These are phyloP conservation scores for Abortiporus biennis DNA, from an alignment of 1,284 basidiomycete genomes.

Conservation along the genomic window DNA sequence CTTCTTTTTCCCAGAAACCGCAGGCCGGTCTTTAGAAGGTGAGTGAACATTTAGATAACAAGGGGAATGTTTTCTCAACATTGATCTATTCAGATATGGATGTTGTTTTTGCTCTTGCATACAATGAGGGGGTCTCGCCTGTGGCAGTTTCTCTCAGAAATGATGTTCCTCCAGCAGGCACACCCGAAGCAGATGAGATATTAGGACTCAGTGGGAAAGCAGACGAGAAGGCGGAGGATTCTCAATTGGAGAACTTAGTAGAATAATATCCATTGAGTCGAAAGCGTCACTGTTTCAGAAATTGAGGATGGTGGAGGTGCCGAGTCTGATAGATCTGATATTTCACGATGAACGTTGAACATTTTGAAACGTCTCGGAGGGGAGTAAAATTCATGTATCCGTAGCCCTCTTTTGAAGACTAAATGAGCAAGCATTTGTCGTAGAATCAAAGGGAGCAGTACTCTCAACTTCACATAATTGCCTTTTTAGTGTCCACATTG, in stretches of 20 bases:
- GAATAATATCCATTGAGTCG: not conserved
- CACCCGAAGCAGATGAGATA: slow-evolving; percentile 48
- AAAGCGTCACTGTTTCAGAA: no score
- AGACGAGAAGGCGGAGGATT: not conserved
- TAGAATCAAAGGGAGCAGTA: no score
- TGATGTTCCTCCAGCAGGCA: slow-evolving; percentile 47
- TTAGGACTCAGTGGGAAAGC: slow-evolving; percentile 27
- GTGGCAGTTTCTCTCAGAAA: slow-evolving; percentile 50
- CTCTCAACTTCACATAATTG: no score
- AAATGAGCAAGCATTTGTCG: no score
- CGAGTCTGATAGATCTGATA: no score
- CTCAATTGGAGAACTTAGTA: not conserved
- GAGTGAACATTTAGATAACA: slow-evolving; percentile 4
- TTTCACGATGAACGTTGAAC: no score
- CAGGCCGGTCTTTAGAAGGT: slow-evolving; percentile 58
- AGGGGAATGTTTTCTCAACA: not conserved
- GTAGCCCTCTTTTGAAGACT: no score
- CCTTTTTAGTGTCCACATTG: no score
- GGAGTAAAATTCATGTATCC: no score
- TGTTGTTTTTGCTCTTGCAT: slow-evolving; percentile 53
- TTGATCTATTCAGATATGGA: slow-evolving; percentile 48
- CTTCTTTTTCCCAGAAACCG: slow-evolving; percentile 65
- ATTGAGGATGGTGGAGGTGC: no score
- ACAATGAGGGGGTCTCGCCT: slow-evolving; percentile 51
- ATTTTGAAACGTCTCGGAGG: no score